Evolutionary conservation across 2,329 filamentous ascomycete species (phyloP).

Genomic region (Neonectria punicea): DNA sequence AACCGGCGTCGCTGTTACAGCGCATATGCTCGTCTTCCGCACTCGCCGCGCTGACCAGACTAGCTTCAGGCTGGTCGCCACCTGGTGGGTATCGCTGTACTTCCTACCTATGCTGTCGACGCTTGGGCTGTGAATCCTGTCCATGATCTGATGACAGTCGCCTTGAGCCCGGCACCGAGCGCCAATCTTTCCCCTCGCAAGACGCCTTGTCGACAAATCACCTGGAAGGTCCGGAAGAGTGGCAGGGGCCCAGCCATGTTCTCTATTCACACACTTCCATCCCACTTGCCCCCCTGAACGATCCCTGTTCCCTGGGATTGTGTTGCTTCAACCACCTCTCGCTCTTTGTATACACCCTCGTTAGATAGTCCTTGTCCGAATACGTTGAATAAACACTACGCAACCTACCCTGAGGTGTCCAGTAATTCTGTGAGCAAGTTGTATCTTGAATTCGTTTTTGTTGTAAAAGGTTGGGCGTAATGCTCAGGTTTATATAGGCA

Average conservation of each 20-base stretch:
- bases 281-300: neutral
- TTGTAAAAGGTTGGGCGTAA: too few relatives aligned
- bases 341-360: neutral
- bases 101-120: conserved; percentile 30
- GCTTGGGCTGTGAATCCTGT: conserved; percentile 6
- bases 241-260: neutral
- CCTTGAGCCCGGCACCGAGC: neutral
- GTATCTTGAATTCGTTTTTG: neutral
- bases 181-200: neutral
- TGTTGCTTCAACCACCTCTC: neutral
- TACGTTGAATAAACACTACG: neutral
- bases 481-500: too few relatives aligned
- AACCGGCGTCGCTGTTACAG: conserved; percentile 16
- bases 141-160: neutral
- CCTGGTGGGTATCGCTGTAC: conserved; percentile 34
- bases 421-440: neutral
- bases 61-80: conserved; percentile 32
- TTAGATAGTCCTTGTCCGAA: neutral
- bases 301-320: neutral
- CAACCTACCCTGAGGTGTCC: neutral
- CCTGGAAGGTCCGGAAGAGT: neutral
- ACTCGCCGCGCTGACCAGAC: conserved; percentile 22
- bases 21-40: conserved; percentile 31
- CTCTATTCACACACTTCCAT: neutral
- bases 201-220: neutral